phyloP scores from a whole-genome alignment of 306 rosid species.

The Rosa rugosa region DNA sequence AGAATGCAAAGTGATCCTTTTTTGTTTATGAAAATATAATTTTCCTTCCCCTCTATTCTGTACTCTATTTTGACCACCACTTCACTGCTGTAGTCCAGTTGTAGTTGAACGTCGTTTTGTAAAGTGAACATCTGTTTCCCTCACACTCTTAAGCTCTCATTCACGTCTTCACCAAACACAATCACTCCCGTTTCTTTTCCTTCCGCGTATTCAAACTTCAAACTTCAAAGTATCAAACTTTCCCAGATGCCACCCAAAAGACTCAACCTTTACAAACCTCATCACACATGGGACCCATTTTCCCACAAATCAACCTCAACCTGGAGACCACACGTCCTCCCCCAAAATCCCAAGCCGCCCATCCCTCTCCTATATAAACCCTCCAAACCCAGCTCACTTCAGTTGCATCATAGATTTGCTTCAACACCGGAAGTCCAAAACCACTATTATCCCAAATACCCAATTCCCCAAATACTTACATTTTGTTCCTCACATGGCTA shows the following conservation, averaged over 20 bases:
- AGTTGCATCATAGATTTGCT: neutral
- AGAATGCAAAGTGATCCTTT: neutral
- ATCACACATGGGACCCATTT: constrained; percentile 36
- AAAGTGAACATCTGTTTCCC: neutral
- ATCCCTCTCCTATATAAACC: constrained; percentile 23
- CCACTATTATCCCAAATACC: neutral
- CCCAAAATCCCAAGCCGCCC: constrained; percentile 29
- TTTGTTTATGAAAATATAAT: neutral
- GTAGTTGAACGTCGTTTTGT: constrained; percentile 9
- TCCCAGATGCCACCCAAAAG: neutral
- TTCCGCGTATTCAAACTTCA: neutral
- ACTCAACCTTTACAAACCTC: neutral
- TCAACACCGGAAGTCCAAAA: neutral
- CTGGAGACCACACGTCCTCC: constrained; percentile 28
- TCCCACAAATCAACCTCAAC: constrained; percentile 5
- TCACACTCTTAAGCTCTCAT: neutral
- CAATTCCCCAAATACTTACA: neutral
- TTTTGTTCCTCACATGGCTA: constrained; percentile 38
- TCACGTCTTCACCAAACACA: neutral
- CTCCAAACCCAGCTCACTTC: neutral
- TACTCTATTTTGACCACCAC: neutral
- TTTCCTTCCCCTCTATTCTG: neutral
- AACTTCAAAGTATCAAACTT: neutral
- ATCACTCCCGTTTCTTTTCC: neutral
- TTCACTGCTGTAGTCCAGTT: constrained; percentile 10